Evolutionary conservation across 768 basidiomycete genomes (phyloP).

Genomic region (Tricholoma hemisulphureum): DNA sequence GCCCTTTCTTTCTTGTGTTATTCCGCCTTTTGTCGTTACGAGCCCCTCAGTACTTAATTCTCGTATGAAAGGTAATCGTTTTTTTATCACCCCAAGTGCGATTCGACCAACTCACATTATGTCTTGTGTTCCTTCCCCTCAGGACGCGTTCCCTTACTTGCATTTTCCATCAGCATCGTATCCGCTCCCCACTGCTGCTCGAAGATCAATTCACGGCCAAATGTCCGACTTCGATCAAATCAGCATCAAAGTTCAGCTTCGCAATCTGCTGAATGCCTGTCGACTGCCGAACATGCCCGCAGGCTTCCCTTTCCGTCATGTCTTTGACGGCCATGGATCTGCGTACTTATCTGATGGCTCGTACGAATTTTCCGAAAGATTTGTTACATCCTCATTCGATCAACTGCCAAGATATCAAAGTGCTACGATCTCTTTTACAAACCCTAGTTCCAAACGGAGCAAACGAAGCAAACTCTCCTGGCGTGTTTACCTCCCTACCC

Average conservation of each 20-base stretch:
- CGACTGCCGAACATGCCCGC: constrained; percentile 29
- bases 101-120: not conserved
- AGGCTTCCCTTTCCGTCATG: constrained; percentile 38
- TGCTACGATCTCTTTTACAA: constrained; percentile 29
- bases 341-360: constrained; percentile 27
- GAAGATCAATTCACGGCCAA: not conserved
- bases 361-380: constrained; percentile 36
- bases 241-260: constrained; percentile 27
- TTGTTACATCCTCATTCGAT: constrained; percentile 19
- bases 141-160: constrained; percentile 5
- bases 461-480: constrained; percentile 28
- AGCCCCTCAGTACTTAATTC: constrained; percentile 11
- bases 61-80: not conserved
- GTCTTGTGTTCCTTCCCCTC: constrained; percentile 5
- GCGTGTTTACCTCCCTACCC: constrained; percentile 27
- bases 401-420: constrained; percentile 16
- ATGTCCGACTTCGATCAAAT: constrained; percentile 14
- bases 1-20: constrained; percentile 12
- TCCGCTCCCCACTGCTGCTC: not conserved
- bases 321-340: constrained; percentile 20
- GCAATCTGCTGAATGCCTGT: constrained; percentile 29
- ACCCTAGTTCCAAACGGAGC: constrained; percentile 10
- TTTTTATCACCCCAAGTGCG: not conserved
- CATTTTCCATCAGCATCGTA: constrained; percentile 4
- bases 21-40: constrained; percentile 5